Base-by-base conservation (phyloP, 805 yeast genomes). In the Kodamaea neixiangensis region DNA sequence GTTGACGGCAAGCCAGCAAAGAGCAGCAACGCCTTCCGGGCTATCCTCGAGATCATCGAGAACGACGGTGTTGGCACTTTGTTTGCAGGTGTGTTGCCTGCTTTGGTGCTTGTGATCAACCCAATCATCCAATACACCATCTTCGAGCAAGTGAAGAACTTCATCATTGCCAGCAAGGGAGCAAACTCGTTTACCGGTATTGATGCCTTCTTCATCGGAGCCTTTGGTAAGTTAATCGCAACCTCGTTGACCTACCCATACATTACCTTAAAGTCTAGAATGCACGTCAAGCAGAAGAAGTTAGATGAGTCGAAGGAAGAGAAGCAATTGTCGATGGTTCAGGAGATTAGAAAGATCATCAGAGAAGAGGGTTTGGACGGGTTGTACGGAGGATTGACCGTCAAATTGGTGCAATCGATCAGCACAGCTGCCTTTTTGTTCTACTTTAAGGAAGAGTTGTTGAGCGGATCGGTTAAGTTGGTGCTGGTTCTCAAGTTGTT, bases 111-210 rank as follows among this genome's bases (percentile, higher is more conserved):
- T 53, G 97, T 92, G 46, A 61, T 85, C 55, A 92, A 92, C 67
- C 97, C 98, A 38, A 86, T 92, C 53, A 85, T 92, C 57, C 97
- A 92, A 69, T 92, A 91, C 73, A 89, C 97, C 46, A 81, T 90
- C 43, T 92, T 87, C 67, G 98, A 92, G 71, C 96, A 91, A 68
- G 67, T 89, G 60, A 85, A 86, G 63, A 89, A 87, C 58, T 58
- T 77, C 15, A 76, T 91, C 14, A 75, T 83, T 48, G 81, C 78
- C 51, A 74, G 70, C 37, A 78, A 82, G 40, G 81, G 84, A 47
- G 65, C 70, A 48, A 61, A 53, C 29, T 69, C 73, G n/a, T 70
- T 87, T 53, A 80, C 87, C 5, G 82, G 97, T 3, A 58, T 78
- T 29, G 90, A 90, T 69, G 96, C 96, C 3, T 88, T 92, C 62